A percentile compares a stretch with the other conserved stretches of the same genome.
phyloP scores from a whole-genome alignment of 352 stramenopile species.

The Phytopythium litorale region DNA sequence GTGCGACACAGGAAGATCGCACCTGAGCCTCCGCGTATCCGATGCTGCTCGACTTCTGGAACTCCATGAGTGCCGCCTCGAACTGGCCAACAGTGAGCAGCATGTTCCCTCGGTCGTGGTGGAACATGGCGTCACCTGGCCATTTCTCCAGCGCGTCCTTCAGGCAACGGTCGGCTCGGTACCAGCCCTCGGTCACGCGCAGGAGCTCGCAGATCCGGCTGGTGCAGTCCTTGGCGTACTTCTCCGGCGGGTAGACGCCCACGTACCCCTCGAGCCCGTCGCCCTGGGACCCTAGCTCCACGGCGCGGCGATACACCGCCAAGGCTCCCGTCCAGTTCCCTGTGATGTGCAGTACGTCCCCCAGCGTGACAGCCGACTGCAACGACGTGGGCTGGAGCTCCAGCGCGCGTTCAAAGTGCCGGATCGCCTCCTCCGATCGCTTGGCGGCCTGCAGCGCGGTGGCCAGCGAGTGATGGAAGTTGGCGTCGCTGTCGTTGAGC shows the following conservation, averaged over 20 bases:
- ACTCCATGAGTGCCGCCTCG: conserved; percentile 53
- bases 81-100: conserved; percentile 48
- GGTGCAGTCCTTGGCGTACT: conserved; percentile 28
- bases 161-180: conserved; percentile 50
- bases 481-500: conserved; percentile 36
- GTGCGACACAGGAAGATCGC: background rate
- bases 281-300: conserved; percentile 9
- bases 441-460: conserved; percentile 43
- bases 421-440: conserved; percentile 36
- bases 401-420: conserved; percentile 43
- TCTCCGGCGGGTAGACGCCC: background rate
- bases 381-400: conserved; percentile 41
- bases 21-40: conserved; percentile 50
- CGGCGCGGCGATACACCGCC: conserved; percentile 46
- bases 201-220: conserved; percentile 52
- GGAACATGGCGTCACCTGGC: conserved; percentile 48
- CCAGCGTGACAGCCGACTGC: conserved; percentile 50
- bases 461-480: conserved; percentile 52
- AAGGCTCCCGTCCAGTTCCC: conserved; percentile 58
- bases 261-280: background rate
- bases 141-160: conserved; percentile 42
- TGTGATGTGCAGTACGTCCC: conserved; percentile 31
- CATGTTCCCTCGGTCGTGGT: conserved; percentile 58
- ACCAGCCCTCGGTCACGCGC: conserved; percentile 39
- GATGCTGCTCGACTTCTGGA: conserved; percentile 35